Percentiles rank a stretch among this genome's conserved stretches.
Conservation (phyloP, 1,284 basidiomycete genomes). For the Marasmius tenuissimus region DNA sequence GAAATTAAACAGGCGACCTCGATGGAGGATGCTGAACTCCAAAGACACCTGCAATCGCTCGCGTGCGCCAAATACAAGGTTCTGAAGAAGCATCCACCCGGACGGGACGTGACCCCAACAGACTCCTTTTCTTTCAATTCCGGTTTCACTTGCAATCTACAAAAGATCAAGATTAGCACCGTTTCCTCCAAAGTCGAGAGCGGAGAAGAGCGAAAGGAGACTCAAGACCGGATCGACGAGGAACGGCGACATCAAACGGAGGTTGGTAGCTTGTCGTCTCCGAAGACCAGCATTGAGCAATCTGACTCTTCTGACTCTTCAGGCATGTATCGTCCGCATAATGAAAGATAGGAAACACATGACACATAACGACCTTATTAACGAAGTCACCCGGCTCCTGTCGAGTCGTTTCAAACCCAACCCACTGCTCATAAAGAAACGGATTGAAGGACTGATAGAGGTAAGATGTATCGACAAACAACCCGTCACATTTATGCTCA, state of each 20-base stretch:
- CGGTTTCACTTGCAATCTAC: slow-evolving; percentile 78
- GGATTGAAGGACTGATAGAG: slow-evolving; percentile 94
- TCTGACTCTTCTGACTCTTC: slow-evolving; percentile 5
- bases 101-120: slow-evolving; percentile 73
- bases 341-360: slow-evolving; percentile 97
- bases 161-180: slow-evolving; percentile 94
- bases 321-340: slow-evolving; percentile 96
- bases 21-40: slow-evolving; percentile 80
- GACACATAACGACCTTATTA: slow-evolving; percentile 87
- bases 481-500: neutral
- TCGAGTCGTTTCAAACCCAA: slow-evolving; percentile 85
- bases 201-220: slow-evolving; percentile 87
- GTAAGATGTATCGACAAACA: slow-evolving; percentile 39
- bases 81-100: slow-evolving; percentile 87
- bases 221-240: slow-evolving; percentile 89
- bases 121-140: slow-evolving; percentile 93
- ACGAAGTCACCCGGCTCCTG: slow-evolving; percentile 89
- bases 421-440: slow-evolving; percentile 87
- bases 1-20: slow-evolving; percentile 71
- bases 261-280: slow-evolving; percentile 43
- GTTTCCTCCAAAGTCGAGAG: slow-evolving; percentile 87
- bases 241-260: slow-evolving; percentile 91
- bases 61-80: slow-evolving; percentile 98
- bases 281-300: neutral
- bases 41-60: slow-evolving; percentile 91